Base-by-base conservation (phyloP, 768 basidiomycete species). In the Nidula microcarpa region DNA sequence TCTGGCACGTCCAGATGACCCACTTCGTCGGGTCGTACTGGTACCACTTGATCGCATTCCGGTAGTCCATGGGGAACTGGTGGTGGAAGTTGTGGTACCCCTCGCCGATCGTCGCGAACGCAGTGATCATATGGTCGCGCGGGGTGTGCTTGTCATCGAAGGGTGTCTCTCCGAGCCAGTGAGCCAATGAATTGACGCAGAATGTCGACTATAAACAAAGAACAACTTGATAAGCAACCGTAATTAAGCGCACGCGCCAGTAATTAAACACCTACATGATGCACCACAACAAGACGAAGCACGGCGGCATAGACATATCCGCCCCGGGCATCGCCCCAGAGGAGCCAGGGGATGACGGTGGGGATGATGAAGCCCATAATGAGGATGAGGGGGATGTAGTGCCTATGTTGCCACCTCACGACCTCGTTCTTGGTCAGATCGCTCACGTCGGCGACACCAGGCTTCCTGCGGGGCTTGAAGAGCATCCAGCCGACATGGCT, bases 51-150 rank as follows among this genome's bases (percentile, higher is more conserved):
- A 96, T 93, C 53, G 94, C 94, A 64, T 96, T 96, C 23, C 94
- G 83, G 75, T 94, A 98, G 69, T 98, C 94, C 90, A 93, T 93
- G 6, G 94, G 94, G 82, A 96, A 96, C 65, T 86, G 77, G 56
- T 98, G 94, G 74, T 98, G 94, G 83, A 96, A 96, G 72, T 98
- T 98, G 78, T 98, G 94, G 75, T 98, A 98, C 13, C 94, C 94
- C 70, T 98, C 94, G 51, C 94, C 94, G 62, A 95, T 86, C 36
- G 94, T 97, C 55, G 85, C 87, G 33, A 97, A 74, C 2, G 94
- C 94, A 33, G 94, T 95, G 65, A 95, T 66, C 55, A 94, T 66
- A 70, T 95, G 94, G 69, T 96, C 93, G 50, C 87, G 80, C 14
- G 94, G 94, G 7, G 91, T 89, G 70, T 94, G 91, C 74, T 94